Evolutionary conservation across 192 early-diverging fungal genomes (phyloP).

Genomic region (Dissophora globulifera): DNA sequence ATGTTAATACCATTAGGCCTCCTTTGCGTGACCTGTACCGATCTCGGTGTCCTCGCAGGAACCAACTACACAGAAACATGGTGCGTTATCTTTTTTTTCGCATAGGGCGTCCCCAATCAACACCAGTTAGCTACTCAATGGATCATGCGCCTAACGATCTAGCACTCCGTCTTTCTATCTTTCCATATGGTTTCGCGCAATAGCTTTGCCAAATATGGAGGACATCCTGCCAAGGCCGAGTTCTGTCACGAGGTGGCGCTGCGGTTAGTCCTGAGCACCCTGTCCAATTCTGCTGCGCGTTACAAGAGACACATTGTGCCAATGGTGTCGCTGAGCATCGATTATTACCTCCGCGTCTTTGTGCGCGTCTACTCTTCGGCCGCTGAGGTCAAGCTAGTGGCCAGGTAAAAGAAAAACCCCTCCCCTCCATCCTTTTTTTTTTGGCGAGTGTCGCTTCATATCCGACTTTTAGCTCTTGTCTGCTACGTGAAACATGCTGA

Average conservation of each 20-base stretch:
- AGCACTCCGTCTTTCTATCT: too few species aligned
- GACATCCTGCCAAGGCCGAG: slow-evolving; percentile 85
- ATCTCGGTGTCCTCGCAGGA: slow-evolving; percentile 94
- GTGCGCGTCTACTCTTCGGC: slow-evolving; percentile 86
- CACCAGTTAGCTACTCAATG: too few species aligned
- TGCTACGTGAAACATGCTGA: too few species aligned
- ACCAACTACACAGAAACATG: slow-evolving; percentile 87
- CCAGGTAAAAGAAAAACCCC: slow-evolving; percentile 59
- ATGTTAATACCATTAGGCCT: slow-evolving; percentile 64
- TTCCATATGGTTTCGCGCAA: too few species aligned
- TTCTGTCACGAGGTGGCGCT: slow-evolving; percentile 97
- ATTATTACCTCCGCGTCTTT: slow-evolving; percentile 98
- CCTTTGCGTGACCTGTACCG: slow-evolving; percentile 98
- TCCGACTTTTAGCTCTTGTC: too few species aligned
- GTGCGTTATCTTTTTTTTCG: slow-evolving; percentile 20
- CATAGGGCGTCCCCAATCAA: too few species aligned
- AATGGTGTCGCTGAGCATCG: slow-evolving; percentile 92
- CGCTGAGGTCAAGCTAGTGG: slow-evolving; percentile 76
- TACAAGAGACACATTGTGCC: slow-evolving; percentile 90
- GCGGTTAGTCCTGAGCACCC: slow-evolving; percentile 84
- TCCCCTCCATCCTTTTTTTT: neutral
- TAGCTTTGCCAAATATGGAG: slow-evolving; percentile 96
- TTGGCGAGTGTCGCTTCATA: too few species aligned
- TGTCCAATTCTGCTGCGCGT: slow-evolving; percentile 85
- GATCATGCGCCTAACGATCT: too few species aligned